Evolutionary conservation across 495 filamentous ascomycete species (phyloP).

Genomic region (Podospora didyma): DNA sequence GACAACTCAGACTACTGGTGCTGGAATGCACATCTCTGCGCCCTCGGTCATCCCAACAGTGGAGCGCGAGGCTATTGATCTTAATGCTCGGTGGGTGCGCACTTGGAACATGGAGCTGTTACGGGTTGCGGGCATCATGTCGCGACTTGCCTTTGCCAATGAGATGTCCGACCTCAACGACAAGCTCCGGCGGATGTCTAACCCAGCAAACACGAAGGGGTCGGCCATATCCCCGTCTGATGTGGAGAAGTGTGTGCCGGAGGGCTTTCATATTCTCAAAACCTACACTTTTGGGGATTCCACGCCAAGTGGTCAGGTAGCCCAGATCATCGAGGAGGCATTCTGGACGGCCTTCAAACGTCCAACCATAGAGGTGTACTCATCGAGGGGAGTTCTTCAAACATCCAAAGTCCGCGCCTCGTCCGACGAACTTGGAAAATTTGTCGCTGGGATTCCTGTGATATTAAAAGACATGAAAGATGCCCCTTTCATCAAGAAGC

Average conservation of each 20-base stretch:
- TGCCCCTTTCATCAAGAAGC: conserved; percentile 66
- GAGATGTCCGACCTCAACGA: conserved; percentile 75
- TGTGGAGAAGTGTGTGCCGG: conserved; percentile 63
- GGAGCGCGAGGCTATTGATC: conserved; percentile 94
- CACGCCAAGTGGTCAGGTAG: conserved; percentile 77
- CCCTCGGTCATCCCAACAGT: conserved; percentile 97
- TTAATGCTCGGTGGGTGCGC: conserved; percentile 90
- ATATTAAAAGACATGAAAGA: conserved; percentile 70
- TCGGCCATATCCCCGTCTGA: conserved; percentile 47
- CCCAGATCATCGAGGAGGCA: conserved; percentile 80
- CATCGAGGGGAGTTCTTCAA: conserved; percentile 76
- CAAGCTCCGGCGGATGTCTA: conserved; percentile 45
- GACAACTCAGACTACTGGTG: conserved; percentile 92
- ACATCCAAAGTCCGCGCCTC: conserved; percentile 74
- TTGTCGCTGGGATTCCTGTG: conserved; percentile 86
- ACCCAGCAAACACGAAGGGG: conserved; percentile 42
- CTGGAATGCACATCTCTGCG: conserved; percentile 95
- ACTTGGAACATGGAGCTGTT: conserved; percentile 98
- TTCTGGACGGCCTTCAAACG: conserved; percentile 90
- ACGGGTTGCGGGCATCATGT: conserved; percentile 82
- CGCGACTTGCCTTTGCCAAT: conserved; percentile 77
- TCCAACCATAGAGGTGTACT: conserved; percentile 78
- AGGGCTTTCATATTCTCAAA: conserved; percentile 71
- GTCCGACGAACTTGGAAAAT: conserved; percentile 72
- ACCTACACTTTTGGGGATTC: conserved; percentile 86